Evolutionary conservation across 2,329 filamentous ascomycete species (phyloP).

Genomic region (Talaromyces sp.): DNA sequence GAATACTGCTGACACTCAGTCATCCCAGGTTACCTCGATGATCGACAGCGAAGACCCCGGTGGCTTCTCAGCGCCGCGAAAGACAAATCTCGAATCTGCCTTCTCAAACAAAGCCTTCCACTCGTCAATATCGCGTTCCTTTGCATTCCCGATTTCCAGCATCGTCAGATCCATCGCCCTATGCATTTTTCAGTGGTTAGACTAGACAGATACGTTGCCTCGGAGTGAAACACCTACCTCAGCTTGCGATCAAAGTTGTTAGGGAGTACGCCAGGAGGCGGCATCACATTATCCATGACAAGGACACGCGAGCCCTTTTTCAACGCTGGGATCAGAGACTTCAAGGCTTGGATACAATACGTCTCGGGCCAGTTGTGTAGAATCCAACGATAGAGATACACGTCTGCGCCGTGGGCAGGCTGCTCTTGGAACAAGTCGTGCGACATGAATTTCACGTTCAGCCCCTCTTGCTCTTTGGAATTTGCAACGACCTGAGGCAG

Average conservation of each 20-base stretch:
- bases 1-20: background rate
- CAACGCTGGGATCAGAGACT: slow-evolving; percentile 27
- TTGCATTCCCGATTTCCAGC: slow-evolving; percentile 5
- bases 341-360: slow-evolving; percentile 31
- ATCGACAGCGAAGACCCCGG: slow-evolving; percentile 2
- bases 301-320: slow-evolving; percentile 16
- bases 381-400: slow-evolving; percentile 35
- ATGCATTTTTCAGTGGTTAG: background rate
- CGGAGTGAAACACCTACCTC: background rate
- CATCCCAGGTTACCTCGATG: slow-evolving; percentile 1
- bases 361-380: slow-evolving; percentile 38
- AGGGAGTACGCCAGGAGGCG: background rate
- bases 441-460: slow-evolving; percentile 8
- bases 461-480: background rate
- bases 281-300: slow-evolving; percentile 8
- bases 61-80: slow-evolving; percentile 1
- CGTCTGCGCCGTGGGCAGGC: slow-evolving; percentile 24
- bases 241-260: slow-evolving; percentile 3
- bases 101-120: slow-evolving; percentile 1
- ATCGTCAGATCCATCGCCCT: slow-evolving; percentile 4
- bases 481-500: slow-evolving; percentile 8
- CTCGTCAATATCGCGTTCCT: background rate
- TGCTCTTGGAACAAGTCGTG: slow-evolving; percentile 37
- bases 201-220: background rate
- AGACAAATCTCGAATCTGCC: slow-evolving; percentile 3